Base-by-base conservation (phyloP, 257 asterid genomes). In the Solanum commersonii region DNA sequence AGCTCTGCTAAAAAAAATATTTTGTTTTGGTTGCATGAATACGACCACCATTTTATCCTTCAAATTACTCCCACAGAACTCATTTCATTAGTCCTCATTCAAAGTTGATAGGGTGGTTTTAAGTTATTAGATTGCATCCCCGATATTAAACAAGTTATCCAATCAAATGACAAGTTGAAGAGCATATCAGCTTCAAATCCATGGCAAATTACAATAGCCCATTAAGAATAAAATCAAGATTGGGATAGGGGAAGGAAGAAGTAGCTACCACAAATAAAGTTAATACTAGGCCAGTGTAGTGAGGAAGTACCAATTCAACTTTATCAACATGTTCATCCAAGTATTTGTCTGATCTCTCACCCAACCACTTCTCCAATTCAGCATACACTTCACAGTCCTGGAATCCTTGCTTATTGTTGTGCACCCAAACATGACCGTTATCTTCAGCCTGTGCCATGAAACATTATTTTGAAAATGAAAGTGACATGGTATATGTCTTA, bases 311-410 rank as follows among this genome's bases (percentile, higher is more conserved):
- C 98, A 94, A 37, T 83, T 81, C 92, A 90, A 95, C 87, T 88
- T 88, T 94, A 87, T 95, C 95, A n/a, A 94, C 92, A 83, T 93
- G 79, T 88, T 86, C 90, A 91, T 94, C 98, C 71, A 95, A 63
- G 91, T 95, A 95, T 46, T 84, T 92, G 89, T 95, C 96, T 20
- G 91, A 89, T 88, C 82, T 93, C 83, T 52, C 90, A 74, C 96
- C 95, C 86, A 95, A 90, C 98, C 98, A 95, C 88, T 90, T 90
- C 95, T 95, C 98, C 88, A 95, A 91, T 84, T 88, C 94, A 84
- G 96, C 98, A 90, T 95, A 94, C 77, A 92, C 93, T 92, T 95
- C 97, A 83, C 96, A 95, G 84, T 95, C 98, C 91, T 92, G 98
- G 87, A 95, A 95, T 40, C 97, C 97, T 92, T 95, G 98, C 92